Percentiles rank a stretch among this genome's conserved stretches.
These are phyloP conservation scores for Iris macrosiphon DNA, from an alignment of 106 monocot species.

Conservation along the genomic window DNA sequence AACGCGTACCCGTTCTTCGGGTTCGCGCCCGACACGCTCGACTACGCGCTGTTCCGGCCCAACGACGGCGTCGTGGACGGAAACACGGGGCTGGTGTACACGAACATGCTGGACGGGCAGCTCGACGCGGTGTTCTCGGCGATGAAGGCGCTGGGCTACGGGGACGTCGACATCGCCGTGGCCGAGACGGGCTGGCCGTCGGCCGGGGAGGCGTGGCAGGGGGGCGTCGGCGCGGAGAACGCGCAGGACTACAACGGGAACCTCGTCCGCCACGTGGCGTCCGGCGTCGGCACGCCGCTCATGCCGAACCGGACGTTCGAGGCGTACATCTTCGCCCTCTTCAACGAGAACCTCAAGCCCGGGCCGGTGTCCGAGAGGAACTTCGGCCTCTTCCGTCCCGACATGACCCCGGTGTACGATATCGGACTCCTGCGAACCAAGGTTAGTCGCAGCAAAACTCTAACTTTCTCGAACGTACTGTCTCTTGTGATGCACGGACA, in stretches of 20 bases:
- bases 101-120: conserved; percentile 82
- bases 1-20: conserved; percentile 90
- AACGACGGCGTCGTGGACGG: conserved; percentile 42
- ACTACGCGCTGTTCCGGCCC: conserved; percentile 63
- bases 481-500: not conserved
- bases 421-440: conserved; percentile 29
- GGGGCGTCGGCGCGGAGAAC: conserved; percentile 21
- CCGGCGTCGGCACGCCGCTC: conserved; percentile 64
- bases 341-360: conserved; percentile 74
- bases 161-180: conserved; percentile 55
- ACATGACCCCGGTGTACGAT: conserved; percentile 55
- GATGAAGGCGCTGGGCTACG: conserved; percentile 42
- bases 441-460: not conserved
- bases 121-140: conserved; percentile 73
- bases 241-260: conserved; percentile 55
- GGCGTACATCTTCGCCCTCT: conserved; percentile 60
- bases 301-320: conserved; percentile 70
- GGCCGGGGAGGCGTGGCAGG: conserved; percentile 39
- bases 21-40: conserved; percentile 40
- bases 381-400: conserved; percentile 52
- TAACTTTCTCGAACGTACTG: not conserved
- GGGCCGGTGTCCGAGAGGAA: conserved; percentile 66
- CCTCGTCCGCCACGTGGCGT: conserved; percentile 32
- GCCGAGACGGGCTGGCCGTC: conserved; percentile 82
- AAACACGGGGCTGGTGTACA: conserved; percentile 41